These are phyloP conservation scores for Hsuehochloa calcarea DNA, from an alignment of 176 grass and related monocot genomes.

Conservation along the genomic window DNA sequence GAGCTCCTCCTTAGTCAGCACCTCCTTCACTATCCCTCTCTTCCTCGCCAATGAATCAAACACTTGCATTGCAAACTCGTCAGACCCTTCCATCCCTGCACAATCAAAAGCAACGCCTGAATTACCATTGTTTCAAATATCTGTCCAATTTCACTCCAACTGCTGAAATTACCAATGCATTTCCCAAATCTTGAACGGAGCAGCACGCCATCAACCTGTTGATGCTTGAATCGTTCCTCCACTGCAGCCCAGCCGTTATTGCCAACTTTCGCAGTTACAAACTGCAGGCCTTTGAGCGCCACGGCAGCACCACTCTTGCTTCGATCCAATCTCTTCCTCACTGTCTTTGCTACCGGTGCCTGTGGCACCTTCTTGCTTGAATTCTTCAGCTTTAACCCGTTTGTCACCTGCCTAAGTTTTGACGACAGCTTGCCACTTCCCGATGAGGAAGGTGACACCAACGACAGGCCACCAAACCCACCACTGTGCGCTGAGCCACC, in stretches of 20 bases:
- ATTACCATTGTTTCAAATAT: not conserved
- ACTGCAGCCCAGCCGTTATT: constrained; percentile 59
- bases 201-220: constrained; percentile 72
- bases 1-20: constrained; percentile 70
- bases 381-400: constrained; percentile 56
- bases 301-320: constrained; percentile 66
- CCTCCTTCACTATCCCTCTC: constrained; percentile 63
- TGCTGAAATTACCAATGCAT: constrained; percentile 65
- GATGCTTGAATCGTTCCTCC: constrained; percentile 62
- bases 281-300: constrained; percentile 70
- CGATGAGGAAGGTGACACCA: constrained; percentile 39
- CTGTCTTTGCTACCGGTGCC: constrained; percentile 9
- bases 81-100: constrained; percentile 88
- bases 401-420: constrained; percentile 60
- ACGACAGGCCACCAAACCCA: constrained; percentile 25
- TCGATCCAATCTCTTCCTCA: constrained; percentile 50
- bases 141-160: constrained; percentile 7
- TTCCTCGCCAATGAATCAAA: constrained; percentile 83
- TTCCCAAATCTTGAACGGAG: constrained; percentile 81
- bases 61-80: constrained; percentile 71
- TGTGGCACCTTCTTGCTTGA: constrained; percentile 37
- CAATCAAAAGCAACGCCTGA: constrained; percentile 21
- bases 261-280: constrained; percentile 68
- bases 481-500: constrained; percentile 35
- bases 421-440: constrained; percentile 49